Conservation (phyloP, 1,284 basidiomycete genomes). For the Salmacisia buchloeana region DNA sequence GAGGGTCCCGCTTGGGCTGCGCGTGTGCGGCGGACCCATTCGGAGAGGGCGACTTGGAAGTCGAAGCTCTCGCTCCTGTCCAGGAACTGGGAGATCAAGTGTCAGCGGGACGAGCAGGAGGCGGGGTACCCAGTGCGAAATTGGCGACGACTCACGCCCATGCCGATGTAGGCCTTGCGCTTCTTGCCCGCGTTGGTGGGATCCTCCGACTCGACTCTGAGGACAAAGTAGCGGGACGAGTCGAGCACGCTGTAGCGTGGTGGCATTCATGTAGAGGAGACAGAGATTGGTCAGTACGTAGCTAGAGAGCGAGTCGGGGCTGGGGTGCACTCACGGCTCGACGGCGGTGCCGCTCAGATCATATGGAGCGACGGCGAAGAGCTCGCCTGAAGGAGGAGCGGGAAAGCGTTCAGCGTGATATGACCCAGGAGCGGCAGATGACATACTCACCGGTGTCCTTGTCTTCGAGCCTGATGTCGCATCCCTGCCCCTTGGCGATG, state of each 20-base stretch:
- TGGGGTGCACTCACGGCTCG: slow-evolving; percentile 59
- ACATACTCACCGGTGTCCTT: slow-evolving; percentile 45
- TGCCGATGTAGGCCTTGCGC: slow-evolving; percentile 40
- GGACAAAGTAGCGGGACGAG: slow-evolving; percentile 89
- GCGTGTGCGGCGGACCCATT: slow-evolving; percentile 66
- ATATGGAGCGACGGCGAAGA: slow-evolving; percentile 89
- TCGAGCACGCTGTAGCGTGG: slow-evolving; percentile 72
- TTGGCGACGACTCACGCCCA: slow-evolving; percentile 46
- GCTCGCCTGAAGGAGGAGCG: slow-evolving; percentile 50
- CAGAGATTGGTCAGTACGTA: background rate
- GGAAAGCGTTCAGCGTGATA: slow-evolving; percentile 58
- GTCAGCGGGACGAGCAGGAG: background rate
- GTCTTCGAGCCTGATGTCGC: slow-evolving; percentile 46
- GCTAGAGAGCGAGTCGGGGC: background rate
- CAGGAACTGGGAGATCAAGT: slow-evolving; percentile 26
- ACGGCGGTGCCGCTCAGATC: slow-evolving; percentile 71
- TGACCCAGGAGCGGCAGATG: slow-evolving; percentile 53
- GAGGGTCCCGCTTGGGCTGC: slow-evolving; percentile 19
- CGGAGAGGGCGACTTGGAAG: slow-evolving; percentile 68
- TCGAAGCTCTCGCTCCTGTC: slow-evolving; percentile 46
- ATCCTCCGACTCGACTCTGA: slow-evolving; percentile 63
- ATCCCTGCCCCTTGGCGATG: slow-evolving; percentile 59
- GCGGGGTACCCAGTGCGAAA: background rate
- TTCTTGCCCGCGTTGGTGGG: slow-evolving; percentile 34
- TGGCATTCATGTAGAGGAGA: too few species aligned